phyloP scores from a whole-genome alignment of 1,139 yeast genomes.

The Geotrichum cucujoidarum region DNA sequence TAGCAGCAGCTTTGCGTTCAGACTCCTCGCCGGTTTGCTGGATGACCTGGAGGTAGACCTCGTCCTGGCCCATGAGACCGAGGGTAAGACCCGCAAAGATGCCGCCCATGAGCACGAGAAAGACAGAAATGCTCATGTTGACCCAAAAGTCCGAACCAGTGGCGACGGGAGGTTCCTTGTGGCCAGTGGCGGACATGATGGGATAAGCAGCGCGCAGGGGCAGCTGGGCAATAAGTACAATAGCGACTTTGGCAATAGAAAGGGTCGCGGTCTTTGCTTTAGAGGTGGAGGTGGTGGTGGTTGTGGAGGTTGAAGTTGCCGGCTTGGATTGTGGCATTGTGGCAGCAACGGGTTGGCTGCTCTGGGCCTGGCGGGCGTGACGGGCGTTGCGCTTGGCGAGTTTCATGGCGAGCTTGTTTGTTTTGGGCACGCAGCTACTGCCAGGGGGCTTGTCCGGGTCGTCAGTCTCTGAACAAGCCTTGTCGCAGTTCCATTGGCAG shows the following conservation, averaged over 20 bases:
- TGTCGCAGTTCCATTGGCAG: conserved; percentile 2
- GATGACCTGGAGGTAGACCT: conserved; percentile 58
- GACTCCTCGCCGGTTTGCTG: conserved; percentile 45
- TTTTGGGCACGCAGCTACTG: conserved; percentile 34
- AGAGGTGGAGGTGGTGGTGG: too few relatives aligned
- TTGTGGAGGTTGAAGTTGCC: too few relatives aligned
- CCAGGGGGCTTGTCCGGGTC: conserved; percentile 18
- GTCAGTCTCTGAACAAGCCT: neutral
- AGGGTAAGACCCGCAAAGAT: conserved; percentile 93
- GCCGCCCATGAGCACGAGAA: conserved; percentile 83
- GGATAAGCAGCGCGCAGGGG: conserved; percentile 18
- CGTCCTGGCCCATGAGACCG: conserved; percentile 97
- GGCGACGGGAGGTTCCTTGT: conserved; percentile 31
- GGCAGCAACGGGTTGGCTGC: too few relatives aligned
- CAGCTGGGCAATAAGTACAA: conserved; percentile 15
- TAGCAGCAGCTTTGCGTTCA: conserved; percentile 68
- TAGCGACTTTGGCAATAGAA: conserved; percentile 12
- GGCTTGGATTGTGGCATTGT: too few relatives aligned
- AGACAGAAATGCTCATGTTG: conserved; percentile 54
- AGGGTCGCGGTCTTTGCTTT: conserved; percentile 11
- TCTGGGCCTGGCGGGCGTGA: neutral
- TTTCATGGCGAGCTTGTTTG: neutral
- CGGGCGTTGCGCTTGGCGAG: neutral
- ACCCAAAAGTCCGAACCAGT: conserved; percentile 42
- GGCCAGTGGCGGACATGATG: conserved; percentile 33